Evolutionary conservation across 257 asterid genomes (phyloP).

Genomic region (Solanum medicagineum): DNA sequence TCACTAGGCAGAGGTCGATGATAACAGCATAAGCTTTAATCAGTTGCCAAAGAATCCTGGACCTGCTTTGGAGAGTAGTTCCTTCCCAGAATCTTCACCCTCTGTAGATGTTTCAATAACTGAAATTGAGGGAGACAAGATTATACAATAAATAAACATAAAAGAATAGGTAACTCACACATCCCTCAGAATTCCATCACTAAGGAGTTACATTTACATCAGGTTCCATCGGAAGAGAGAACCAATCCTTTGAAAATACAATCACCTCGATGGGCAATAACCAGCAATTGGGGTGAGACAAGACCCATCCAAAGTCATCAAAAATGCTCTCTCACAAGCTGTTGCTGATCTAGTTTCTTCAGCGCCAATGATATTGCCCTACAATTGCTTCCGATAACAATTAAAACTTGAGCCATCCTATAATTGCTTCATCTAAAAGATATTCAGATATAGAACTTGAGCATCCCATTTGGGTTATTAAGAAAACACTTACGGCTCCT

Average conservation of each 20-base stretch:
- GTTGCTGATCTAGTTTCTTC: slow-evolving; percentile 91
- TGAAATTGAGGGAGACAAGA: not conserved
- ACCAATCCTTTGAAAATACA: slow-evolving; percentile 71
- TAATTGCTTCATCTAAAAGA: slow-evolving; percentile 13
- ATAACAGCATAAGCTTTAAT: not conserved
- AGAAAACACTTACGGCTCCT: not conserved
- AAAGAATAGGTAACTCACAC: not conserved
- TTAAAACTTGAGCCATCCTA: slow-evolving; percentile 71
- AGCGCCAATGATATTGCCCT: slow-evolving; percentile 68
- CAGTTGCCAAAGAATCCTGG: slow-evolving; percentile 53
- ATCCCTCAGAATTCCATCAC: not conserved
- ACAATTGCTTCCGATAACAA: slow-evolving; percentile 8
- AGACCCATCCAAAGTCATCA: slow-evolving; percentile 71
- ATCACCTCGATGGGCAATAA: slow-evolving; percentile 50
- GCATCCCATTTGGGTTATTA: not conserved
- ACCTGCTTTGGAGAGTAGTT: slow-evolving; percentile 73
- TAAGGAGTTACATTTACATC: slow-evolving; percentile 26
- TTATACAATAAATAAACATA: not conserved
- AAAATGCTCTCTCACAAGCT: slow-evolving; percentile 84
- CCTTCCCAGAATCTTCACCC: slow-evolving; percentile 87
- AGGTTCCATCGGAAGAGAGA: slow-evolving; percentile 81
- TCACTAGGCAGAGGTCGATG: not conserved
- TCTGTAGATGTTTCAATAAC: slow-evolving; percentile 77
- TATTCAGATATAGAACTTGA: not conserved
- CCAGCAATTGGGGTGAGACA: slow-evolving; percentile 97